Evolutionary conservation across 2,329 filamentous ascomycete genomes (phyloP).

Genomic region (Penicillium sp.): DNA sequence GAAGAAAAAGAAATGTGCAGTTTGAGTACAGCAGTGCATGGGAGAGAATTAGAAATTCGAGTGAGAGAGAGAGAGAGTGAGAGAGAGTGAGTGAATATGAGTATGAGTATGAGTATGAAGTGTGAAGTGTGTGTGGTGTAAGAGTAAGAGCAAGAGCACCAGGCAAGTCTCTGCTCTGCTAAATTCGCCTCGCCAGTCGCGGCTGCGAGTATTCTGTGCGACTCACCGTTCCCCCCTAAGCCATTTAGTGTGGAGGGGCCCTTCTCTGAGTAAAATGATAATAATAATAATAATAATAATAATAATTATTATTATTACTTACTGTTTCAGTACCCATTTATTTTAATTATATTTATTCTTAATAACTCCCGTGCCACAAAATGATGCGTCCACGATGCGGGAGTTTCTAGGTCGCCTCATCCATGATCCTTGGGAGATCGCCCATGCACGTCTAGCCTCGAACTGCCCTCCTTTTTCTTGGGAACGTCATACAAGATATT

Average conservation of each 20-base stretch:
- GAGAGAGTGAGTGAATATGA: not conserved
- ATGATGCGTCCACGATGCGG: conserved; percentile 18
- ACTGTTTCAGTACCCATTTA: not conserved
- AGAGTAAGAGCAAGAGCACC: too few species aligned
- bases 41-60: too few species aligned
- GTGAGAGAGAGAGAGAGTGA: not conserved
- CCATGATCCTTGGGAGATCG: conserved; percentile 22
- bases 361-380: conserved; percentile 2
- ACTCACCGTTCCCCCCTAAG: conserved; percentile 7
- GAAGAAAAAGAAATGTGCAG: not conserved
- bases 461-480: conserved; percentile 9
- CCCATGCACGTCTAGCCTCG: conserved; percentile 22
- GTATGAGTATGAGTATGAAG: too few species aligned
- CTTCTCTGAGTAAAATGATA: not conserved
- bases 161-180: too few species aligned
- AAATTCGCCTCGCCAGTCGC: conserved; percentile 25
- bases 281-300: not conserved
- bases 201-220: conserved; percentile 19
- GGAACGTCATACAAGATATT: conserved; percentile 8
- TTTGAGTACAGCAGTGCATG: too few species aligned
- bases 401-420: conserved; percentile 17
- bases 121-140: too few species aligned
- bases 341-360: not conserved
- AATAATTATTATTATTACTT: not conserved
- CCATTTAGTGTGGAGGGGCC: too few species aligned